phyloP scores from a whole-genome alignment of 495 filamentous ascomycete genomes.

The Penicillium manginii region DNA sequence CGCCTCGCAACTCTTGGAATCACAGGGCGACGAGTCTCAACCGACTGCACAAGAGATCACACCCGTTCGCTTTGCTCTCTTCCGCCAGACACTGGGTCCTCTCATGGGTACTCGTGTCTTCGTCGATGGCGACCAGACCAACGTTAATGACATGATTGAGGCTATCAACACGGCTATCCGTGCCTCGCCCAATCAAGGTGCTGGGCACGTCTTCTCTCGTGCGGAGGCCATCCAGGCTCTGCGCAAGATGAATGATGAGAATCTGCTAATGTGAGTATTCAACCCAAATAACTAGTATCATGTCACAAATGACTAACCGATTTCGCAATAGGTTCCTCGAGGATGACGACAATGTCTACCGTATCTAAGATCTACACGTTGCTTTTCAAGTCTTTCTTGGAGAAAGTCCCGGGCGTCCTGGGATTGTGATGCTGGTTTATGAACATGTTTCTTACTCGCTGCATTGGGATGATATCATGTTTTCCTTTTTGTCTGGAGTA shows the following conservation, averaged over 20 bases:
- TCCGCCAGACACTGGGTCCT: constrained; percentile 79
- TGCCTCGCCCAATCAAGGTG: constrained; percentile 33
- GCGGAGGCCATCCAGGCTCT: constrained; percentile 78
- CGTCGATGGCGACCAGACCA: constrained; percentile 70
- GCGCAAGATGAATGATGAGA: constrained; percentile 75
- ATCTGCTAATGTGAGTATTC: constrained; percentile 86
- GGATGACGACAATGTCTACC: constrained; percentile 54
- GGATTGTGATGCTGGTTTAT: constrained; percentile 12
- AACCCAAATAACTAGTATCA: not conserved
- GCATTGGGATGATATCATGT: constrained; percentile 39
- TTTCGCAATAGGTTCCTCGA: constrained; percentile 51
- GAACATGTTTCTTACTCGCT: constrained; percentile 27
- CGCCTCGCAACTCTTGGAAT: constrained; percentile 65
- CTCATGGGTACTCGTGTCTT: constrained; percentile 81
- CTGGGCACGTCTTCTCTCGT: constrained; percentile 60
- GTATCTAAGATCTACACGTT: constrained; percentile 36
- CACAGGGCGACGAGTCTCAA: constrained; percentile 58
- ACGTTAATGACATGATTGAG: constrained; percentile 72
- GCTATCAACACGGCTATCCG: constrained; percentile 77
- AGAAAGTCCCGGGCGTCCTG: not conserved
- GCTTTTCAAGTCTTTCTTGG: not conserved
- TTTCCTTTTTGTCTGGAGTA: constrained; percentile 30
- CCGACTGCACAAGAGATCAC: constrained; percentile 56
- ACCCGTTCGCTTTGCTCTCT: constrained; percentile 66
- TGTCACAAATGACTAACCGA: constrained; percentile 5